These are phyloP conservation scores for Phytophthora nicotianae DNA, from an alignment of 352 stramenopile genomes.

Conservation along the genomic window DNA sequence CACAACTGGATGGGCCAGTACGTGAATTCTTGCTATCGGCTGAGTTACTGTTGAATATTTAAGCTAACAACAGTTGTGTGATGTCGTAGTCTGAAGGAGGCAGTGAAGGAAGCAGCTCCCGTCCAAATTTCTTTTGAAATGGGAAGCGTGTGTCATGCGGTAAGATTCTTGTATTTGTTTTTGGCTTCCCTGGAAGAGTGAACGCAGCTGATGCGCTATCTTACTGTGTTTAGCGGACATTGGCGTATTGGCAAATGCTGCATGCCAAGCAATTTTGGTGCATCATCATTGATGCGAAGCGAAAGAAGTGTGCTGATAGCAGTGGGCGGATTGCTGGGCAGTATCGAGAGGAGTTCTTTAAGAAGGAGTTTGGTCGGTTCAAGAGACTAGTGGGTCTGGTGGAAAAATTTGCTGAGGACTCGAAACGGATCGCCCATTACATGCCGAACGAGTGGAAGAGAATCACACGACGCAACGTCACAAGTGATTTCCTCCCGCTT, in stretches of 20 bases:
- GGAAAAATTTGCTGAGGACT: slow-evolving; percentile 69
- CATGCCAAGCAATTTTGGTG: slow-evolving; percentile 86
- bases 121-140: slow-evolving; percentile 62
- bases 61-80: slow-evolving; percentile 4
- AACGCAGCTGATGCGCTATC: background rate
- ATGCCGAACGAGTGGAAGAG: slow-evolving; percentile 79
- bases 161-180: slow-evolving; percentile 34
- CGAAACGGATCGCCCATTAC: slow-evolving; percentile 31
- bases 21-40: slow-evolving; percentile 1
- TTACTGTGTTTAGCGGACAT: slow-evolving; percentile 49
- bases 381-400: slow-evolving; percentile 67
- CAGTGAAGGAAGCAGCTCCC: slow-evolving; percentile 33
- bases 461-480: slow-evolving; percentile 46
- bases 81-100: slow-evolving; percentile 43
- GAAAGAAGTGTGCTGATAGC: slow-evolving; percentile 41
- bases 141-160: slow-evolving; percentile 79
- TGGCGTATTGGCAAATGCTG: slow-evolving; percentile 80
- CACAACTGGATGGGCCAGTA: slow-evolving; percentile 70
- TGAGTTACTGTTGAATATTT: background rate
- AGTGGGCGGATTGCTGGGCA: slow-evolving; percentile 51
- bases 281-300: slow-evolving; percentile 71
- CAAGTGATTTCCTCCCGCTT: slow-evolving; percentile 58
- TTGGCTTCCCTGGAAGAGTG: background rate
- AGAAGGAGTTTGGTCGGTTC: slow-evolving; percentile 76
- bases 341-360: slow-evolving; percentile 53